Evolutionary conservation across 331 rosid genomes (phyloP).

Genomic region (Quercus tomentella): DNA sequence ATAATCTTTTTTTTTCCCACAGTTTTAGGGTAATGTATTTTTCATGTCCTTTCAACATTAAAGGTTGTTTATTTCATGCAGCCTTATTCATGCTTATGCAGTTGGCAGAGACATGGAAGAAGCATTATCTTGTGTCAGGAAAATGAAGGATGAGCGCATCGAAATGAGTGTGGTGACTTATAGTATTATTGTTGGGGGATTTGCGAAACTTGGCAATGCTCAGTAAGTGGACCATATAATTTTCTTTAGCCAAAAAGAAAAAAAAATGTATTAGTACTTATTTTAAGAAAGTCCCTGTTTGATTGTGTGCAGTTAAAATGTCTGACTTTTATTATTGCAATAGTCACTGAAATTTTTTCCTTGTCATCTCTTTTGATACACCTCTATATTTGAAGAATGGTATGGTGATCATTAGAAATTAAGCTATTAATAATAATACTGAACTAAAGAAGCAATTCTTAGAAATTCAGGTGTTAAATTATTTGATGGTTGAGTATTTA

Average conservation of each 20-base stretch:
- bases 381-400: neutral
- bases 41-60: constrained; percentile 15
- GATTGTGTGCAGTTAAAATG: neutral
- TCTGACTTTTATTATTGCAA: neutral
- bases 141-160: constrained; percentile 87
- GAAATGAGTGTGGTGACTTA: constrained; percentile 91
- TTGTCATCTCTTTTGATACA: neutral
- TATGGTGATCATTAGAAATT: neutral
- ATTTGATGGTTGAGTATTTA: neutral
- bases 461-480: neutral
- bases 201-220: constrained; percentile 67
- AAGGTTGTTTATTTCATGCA: constrained; percentile 53
- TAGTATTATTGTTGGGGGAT: constrained; percentile 88
- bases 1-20: neutral
- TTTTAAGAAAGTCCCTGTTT: neutral
- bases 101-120: constrained; percentile 99
- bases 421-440: neutral
- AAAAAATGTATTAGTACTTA: neutral
- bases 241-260: neutral
- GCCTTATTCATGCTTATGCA: constrained; percentile 98
- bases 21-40: neutral
- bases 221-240: constrained; percentile 57
- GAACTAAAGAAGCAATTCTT: neutral
- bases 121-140: constrained; percentile 86
- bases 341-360: neutral